phyloP scores from a whole-genome alignment of 768 basidiomycete genomes.

The Ramaria sp. region DNA sequence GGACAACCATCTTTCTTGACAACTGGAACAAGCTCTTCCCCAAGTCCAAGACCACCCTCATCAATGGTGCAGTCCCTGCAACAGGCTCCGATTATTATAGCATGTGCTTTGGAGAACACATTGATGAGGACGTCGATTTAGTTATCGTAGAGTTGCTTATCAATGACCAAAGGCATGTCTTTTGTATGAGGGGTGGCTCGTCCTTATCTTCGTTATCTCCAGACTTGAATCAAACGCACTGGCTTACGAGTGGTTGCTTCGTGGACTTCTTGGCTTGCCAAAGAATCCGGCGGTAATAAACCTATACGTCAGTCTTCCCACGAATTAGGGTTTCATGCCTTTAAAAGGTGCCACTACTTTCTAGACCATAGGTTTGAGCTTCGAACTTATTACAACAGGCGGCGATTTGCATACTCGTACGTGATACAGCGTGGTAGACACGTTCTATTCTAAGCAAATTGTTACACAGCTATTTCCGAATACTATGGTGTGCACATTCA shows the following conservation, averaged over 20 bases:
- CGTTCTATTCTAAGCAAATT: not conserved
- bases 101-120: slow-evolving; percentile 11
- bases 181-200: not conserved
- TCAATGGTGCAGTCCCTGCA: slow-evolving; percentile 10
- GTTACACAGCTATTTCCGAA: slow-evolving; percentile 3
- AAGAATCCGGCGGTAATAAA: slow-evolving; percentile 9
- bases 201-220: not conserved
- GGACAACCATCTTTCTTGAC: slow-evolving; percentile 1
- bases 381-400: slow-evolving; percentile 7
- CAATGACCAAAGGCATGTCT: slow-evolving; percentile 10
- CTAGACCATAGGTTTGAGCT: slow-evolving; percentile 7
- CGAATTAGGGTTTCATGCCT: not conserved
- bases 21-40: slow-evolving; percentile 7
- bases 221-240: slow-evolving; percentile 9
- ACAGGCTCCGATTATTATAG: slow-evolving; percentile 10
- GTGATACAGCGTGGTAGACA: not conserved
- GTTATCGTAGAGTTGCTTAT: slow-evolving; percentile 9
- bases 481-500: slow-evolving; percentile 5
- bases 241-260: slow-evolving; percentile 10
- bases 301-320: slow-evolving; percentile 4
- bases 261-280: slow-evolving; percentile 7
- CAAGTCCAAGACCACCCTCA: slow-evolving; percentile 2
- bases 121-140: slow-evolving; percentile 9
- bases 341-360: not conserved
- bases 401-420: slow-evolving; percentile 9